Evolutionary conservation across 106 monocot species (phyloP).

Genomic region (Apostasia ramifera): DNA sequence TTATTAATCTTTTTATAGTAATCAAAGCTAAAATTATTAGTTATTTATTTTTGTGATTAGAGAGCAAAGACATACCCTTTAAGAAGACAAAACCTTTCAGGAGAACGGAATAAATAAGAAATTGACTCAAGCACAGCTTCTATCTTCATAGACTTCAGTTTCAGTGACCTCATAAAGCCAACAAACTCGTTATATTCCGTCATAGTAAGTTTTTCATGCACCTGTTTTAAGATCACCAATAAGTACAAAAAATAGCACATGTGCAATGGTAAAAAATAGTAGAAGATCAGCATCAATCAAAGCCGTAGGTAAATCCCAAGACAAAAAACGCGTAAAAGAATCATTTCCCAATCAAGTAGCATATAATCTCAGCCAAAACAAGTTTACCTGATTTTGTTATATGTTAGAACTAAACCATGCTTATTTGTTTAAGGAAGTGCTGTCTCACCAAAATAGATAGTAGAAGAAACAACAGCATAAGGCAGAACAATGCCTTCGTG

Average conservation of each 20-base stretch:
- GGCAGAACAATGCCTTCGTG: no score
- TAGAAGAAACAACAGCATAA: no score
- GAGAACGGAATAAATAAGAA: conserved; percentile 65
- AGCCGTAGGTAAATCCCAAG: no score
- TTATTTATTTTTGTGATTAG: not conserved
- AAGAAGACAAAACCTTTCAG: conserved; percentile 67
- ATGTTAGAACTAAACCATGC: no score
- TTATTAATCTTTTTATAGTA: not conserved
- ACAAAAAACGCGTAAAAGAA: not conserved
- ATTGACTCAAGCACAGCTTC: conserved; percentile 67
- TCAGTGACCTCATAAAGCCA: conserved; percentile 76
- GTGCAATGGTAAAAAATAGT: not conserved
- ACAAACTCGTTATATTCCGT: conserved; percentile 93
- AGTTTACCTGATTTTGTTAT: no score
- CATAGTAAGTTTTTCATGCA: conserved; percentile 62
- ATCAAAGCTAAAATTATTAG: not conserved
- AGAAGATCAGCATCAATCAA: no score
- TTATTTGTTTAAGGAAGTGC: no score
- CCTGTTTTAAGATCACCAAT: conserved; percentile 36
- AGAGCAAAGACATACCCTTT: conserved; percentile 44
- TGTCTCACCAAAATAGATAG: no score
- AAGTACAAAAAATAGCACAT: not conserved
- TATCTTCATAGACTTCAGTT: conserved; percentile 72
- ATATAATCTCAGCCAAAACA: no score
- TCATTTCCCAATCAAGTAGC: not conserved